Evolutionary conservation across 352 stramenopile species (phyloP), one percentile per base, ranked within the genome.

Genomic region (Phytophthora agathidicida): DNA sequence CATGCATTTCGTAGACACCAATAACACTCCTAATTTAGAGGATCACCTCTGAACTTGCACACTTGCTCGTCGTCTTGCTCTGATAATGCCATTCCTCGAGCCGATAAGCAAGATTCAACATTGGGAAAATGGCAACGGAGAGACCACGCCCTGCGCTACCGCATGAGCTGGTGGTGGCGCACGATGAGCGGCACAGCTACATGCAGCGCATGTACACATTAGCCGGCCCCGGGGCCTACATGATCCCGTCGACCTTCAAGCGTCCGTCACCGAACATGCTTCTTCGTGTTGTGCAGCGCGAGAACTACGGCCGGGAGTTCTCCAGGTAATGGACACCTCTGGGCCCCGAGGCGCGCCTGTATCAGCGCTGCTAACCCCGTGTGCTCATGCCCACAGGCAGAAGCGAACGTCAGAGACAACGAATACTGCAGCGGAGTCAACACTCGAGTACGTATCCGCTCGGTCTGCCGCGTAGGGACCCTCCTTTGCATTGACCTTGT

Each of bases 231-330:
- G 77, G 80, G 10, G 68, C 75, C 22, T 88, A 90, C 46, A 63
- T 46, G 28, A 87, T 90, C 39, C 77, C 77, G 11, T 90, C 80
- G 17, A 77, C 66, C 11, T 89, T 89, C 56, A 49, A 60, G 22
- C 60, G 49, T 10, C 38, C 36, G 11, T 10, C 44, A 22, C 53
- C 65, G 9, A 88, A 87, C 30, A 45, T 73, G 24, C 46, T 75
- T 14, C 42, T 84, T 24, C 75, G 67, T 22, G 61, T 68, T 8
- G 67, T 88, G 36, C 80, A 88, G 27, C 76, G 68, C 24, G 52
- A 79, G 23, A 68, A 62, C 11, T 89, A 80, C 30, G 80, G 80
- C 27, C 68, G 80, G 20, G 75, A 89, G 19, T 89, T 88, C 52
- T 68, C 77, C 11, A 75, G 75, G 77, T 88, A 39, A 39, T 32